Conservation (phyloP, 2,329 filamentous ascomycete species). For the Trichoderma lentiforme region DNA sequence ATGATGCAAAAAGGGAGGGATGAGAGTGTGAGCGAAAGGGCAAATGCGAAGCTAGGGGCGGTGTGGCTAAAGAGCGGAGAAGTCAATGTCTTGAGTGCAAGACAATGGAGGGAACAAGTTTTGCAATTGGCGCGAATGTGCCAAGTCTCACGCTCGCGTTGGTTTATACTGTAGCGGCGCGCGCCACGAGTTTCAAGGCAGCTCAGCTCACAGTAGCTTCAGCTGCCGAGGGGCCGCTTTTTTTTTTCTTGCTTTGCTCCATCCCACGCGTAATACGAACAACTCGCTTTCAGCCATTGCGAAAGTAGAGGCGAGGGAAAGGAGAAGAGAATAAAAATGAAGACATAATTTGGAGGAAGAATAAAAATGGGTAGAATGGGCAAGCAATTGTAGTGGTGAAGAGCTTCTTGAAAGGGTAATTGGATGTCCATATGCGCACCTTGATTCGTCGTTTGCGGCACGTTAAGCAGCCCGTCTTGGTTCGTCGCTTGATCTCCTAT, state of each 20-base stretch:
- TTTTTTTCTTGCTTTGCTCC: background rate
- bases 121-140: background rate
- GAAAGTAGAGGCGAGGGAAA: background rate
- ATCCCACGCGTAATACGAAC: background rate
- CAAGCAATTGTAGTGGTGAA: background rate
- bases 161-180: slow-evolving; percentile 1
- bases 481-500: slow-evolving; percentile 61
- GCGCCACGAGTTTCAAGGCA: slow-evolving; percentile 8
- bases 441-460: slow-evolving; percentile 61
- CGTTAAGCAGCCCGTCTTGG: slow-evolving; percentile 61
- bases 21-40: background rate
- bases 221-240: slow-evolving; percentile 11
- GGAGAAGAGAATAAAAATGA: slow-evolving; percentile 19
- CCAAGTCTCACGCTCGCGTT: slow-evolving; percentile 6
- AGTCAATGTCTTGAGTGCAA: background rate
- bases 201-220: slow-evolving; percentile 1
- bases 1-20: background rate
- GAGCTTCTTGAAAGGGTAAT: background rate
- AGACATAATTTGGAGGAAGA: slow-evolving; percentile 1
- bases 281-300: background rate
- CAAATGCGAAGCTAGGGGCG: slow-evolving; percentile 1
- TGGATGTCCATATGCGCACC: slow-evolving; percentile 39
- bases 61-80: slow-evolving; percentile 8
- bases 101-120: background rate
- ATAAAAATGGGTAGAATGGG: slow-evolving; percentile 18